Conservation (phyloP, 1,284 basidiomycete genomes). For the Gomphus bonarii region DNA sequence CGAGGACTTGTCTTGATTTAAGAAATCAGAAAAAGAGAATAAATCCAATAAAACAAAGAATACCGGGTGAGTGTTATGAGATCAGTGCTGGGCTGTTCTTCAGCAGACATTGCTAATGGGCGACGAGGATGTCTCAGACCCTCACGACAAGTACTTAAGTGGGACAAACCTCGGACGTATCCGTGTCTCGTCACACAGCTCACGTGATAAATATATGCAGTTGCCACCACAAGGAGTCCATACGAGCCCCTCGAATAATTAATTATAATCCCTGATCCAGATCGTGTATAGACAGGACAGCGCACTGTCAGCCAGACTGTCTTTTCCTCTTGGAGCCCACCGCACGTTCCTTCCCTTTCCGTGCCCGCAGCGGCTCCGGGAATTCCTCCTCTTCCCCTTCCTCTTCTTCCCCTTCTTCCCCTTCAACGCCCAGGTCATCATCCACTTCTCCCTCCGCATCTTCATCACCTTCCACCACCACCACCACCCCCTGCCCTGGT, state of each 20-base stretch:
- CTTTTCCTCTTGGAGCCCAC: constrained; percentile 53
- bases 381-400: constrained; percentile 36
- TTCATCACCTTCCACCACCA: constrained; percentile 36
- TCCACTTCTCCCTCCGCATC: constrained; percentile 27
- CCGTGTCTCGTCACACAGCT: not conserved
- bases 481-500: constrained; percentile 39
- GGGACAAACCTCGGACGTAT: not conserved
- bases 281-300: not conserved
- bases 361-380: constrained; percentile 50
- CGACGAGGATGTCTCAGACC: not conserved
- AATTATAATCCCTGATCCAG: not conserved
- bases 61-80: constrained; percentile 88
- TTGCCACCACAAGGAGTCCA: not conserved
- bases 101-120: constrained; percentile 35
- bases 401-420: constrained; percentile 32
- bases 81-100: constrained; percentile 73
- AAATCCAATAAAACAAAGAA: constrained; percentile 16
- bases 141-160: not conserved
- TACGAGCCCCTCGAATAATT: not conserved
- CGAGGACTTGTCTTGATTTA: constrained; percentile 65
- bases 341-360: constrained; percentile 43
- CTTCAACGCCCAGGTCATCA: constrained; percentile 15
- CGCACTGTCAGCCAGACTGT: constrained; percentile 16
- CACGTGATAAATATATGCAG: too few relatives aligned
- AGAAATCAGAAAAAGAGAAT: not conserved